A percentile compares a stretch with the other conserved stretches of the same genome.
These are phyloP conservation scores for Cyclocybe aegerita DNA, from an alignment of 768 basidiomycete species.

Conservation along the genomic window DNA sequence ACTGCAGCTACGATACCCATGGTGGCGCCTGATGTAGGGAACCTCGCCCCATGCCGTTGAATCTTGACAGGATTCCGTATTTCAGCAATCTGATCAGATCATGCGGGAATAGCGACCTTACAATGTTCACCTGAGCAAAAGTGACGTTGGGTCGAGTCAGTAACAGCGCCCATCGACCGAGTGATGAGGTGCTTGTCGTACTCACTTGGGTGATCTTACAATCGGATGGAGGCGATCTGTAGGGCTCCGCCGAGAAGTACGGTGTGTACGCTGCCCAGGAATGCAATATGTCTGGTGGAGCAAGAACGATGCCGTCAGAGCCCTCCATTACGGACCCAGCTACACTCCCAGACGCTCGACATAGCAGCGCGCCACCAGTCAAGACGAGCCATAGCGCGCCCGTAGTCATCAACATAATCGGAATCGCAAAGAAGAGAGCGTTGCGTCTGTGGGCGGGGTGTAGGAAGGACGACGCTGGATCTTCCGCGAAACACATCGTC, in stretches of 20 bases:
- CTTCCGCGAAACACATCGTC: no score
- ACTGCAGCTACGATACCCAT: conserved; percentile 46
- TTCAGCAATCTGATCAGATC: not conserved
- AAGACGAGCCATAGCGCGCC: no score
- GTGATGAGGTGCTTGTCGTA: not conserved
- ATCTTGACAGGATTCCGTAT: conserved; percentile 41
- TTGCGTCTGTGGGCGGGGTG: no score
- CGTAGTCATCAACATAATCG: no score
- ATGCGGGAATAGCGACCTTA: conserved; percentile 26
- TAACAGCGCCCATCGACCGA: not conserved
- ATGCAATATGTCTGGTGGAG: conserved; percentile 12
- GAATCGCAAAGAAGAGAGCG: no score
- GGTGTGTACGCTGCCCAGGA: conserved; percentile 26
- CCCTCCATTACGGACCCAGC: no score
- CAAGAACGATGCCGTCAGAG: not conserved
- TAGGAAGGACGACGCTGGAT: no score
- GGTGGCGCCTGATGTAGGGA: conserved; percentile 56
- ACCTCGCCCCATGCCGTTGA: conserved; percentile 80
- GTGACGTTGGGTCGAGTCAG: not conserved
- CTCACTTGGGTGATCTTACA: conserved; percentile 24
- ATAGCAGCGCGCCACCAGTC: no score
- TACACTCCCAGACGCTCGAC: no score
- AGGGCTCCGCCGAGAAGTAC: conserved; percentile 22
- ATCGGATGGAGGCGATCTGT: conserved; percentile 17
- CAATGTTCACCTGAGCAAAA: conserved; percentile 54